A percentile compares a stretch with the other conserved stretches of the same genome.
phyloP scores from a whole-genome alignment of 352 stramenopile genomes.

The Globisporangium alternatum region DNA sequence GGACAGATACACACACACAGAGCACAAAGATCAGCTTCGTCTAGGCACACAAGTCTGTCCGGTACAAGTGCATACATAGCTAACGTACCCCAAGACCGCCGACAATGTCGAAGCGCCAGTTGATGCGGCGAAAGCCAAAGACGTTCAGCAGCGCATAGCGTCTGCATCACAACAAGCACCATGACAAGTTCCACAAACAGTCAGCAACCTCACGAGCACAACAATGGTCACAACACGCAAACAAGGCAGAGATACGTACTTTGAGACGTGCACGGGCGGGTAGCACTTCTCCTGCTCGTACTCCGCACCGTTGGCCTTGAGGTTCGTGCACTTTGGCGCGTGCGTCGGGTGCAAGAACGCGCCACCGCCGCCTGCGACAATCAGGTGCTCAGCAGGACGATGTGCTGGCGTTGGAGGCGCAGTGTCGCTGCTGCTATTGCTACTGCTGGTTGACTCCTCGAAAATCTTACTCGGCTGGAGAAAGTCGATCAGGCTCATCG shows the following conservation, averaged over 20 bases:
- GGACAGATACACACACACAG: not conserved
- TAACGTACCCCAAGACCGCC: slow-evolving; percentile 67
- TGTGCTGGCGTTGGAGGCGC: not conserved
- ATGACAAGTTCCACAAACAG: not conserved
- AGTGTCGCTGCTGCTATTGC: not conserved
- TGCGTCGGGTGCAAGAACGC: slow-evolving; percentile 91
- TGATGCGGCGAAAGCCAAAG: slow-evolving; percentile 89
- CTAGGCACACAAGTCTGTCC: not conserved
- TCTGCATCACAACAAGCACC: slow-evolving; percentile 25
- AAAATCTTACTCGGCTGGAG: not conserved
- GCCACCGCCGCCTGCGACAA: slow-evolving; percentile 89
- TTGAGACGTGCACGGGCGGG: slow-evolving; percentile 71
- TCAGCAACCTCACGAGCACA: not conserved
- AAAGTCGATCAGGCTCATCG: not conserved
- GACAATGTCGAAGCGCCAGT: slow-evolving; percentile 93
- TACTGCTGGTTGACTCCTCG: slow-evolving; percentile 2
- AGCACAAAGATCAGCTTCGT: not conserved
- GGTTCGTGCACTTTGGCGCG: slow-evolving; percentile 42
- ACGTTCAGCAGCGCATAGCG: slow-evolving; percentile 83
- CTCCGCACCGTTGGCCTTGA: slow-evolving; percentile 58
- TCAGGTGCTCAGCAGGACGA: slow-evolving; percentile 55
- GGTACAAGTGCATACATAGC: not conserved
- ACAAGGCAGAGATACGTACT: slow-evolving; percentile 25
- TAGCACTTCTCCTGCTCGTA: slow-evolving; percentile 87
- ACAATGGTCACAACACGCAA: not conserved